A percentile compares a stretch with the other conserved stretches of the same genome.
phyloP scores from a whole-genome alignment of 1,139 yeast genomes.

The Sugiyamaella grinbergsii region DNA sequence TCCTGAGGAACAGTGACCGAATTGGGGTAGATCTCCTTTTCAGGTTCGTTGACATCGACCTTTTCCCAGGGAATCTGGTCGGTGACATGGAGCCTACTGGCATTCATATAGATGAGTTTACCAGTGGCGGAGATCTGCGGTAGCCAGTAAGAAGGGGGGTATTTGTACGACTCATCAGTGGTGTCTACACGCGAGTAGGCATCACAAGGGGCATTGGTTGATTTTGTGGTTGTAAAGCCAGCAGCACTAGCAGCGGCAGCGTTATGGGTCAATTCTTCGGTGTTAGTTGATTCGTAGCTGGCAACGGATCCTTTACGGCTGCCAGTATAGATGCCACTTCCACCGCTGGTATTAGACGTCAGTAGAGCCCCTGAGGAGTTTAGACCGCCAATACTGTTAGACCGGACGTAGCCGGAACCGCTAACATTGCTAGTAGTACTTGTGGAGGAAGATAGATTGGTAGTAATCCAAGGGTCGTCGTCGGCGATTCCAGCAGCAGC shows the following conservation, averaged over 20 bases:
- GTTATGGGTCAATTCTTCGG: conserved; percentile 11
- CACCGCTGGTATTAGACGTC: conserved; percentile 2
- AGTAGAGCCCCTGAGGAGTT: conserved; percentile 6
- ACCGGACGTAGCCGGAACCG: neutral
- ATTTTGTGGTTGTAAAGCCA: conserved; percentile 11
- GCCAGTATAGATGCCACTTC: conserved; percentile 29
- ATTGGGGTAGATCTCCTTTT: conserved; percentile 15
- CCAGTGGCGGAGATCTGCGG: conserved; percentile 38
- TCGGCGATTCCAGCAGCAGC: neutral
- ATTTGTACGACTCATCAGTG: conserved; percentile 23
- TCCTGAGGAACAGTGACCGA: conserved; percentile 22
- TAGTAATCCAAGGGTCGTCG: conserved; percentile 19
- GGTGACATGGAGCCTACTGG: conserved; percentile 31
- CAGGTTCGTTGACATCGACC: conserved; percentile 19
- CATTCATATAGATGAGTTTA: conserved; percentile 35
- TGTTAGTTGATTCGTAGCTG: conserved; percentile 23
- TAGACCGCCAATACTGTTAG: conserved; percentile 2
- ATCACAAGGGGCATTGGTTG: conserved; percentile 23
- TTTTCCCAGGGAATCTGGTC: conserved; percentile 33
- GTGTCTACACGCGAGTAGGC: conserved; percentile 29
- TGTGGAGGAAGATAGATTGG: conserved; percentile 18
- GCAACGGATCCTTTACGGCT: conserved; percentile 42
- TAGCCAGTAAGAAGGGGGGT: conserved; percentile 35
- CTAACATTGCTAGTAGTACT: conserved; percentile 5
- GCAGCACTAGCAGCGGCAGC: conserved; percentile 17